Conservation (phyloP, 768 basidiomycete species). For the Ramaria rubella region DNA sequence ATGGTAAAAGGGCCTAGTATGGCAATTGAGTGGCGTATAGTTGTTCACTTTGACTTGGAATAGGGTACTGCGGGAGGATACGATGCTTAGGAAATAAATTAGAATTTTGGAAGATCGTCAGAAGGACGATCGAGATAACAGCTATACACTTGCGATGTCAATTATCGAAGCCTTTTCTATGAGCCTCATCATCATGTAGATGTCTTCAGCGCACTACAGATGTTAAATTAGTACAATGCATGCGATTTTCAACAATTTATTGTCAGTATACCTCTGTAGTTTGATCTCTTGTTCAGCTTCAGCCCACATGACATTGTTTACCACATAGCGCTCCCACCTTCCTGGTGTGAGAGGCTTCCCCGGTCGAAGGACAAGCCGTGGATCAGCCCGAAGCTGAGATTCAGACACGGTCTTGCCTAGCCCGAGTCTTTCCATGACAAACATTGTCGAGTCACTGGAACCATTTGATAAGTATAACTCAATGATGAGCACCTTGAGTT, state of each 20-base stretch:
- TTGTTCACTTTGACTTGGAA: no score
- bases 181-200: no score
- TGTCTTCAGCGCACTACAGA: neutral
- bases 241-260: neutral
- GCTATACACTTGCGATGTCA: no score
- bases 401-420: neutral
- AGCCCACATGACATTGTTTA: slow-evolving; percentile 6
- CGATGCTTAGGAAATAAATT: no score
- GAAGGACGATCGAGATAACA: no score
- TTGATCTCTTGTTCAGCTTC: slow-evolving; percentile 3
- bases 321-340: neutral
- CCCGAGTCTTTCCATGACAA: slow-evolving; percentile 6
- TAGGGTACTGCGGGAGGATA: no score
- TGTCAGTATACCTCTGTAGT: neutral
- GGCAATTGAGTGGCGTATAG: no score
- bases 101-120: no score
- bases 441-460: slow-evolving; percentile 2
- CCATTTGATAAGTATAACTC: slow-evolving; percentile 9
- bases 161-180: no score
- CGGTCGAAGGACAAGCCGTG: slow-evolving; percentile 6
- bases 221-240: neutral
- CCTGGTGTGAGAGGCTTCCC: slow-evolving; percentile 3
- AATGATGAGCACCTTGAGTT: slow-evolving; percentile 3
- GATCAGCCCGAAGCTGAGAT: neutral
- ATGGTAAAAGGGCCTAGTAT: no score